Base-by-base conservation (phyloP, 148 eudicot genomes). In the Cornus controversa region DNA sequence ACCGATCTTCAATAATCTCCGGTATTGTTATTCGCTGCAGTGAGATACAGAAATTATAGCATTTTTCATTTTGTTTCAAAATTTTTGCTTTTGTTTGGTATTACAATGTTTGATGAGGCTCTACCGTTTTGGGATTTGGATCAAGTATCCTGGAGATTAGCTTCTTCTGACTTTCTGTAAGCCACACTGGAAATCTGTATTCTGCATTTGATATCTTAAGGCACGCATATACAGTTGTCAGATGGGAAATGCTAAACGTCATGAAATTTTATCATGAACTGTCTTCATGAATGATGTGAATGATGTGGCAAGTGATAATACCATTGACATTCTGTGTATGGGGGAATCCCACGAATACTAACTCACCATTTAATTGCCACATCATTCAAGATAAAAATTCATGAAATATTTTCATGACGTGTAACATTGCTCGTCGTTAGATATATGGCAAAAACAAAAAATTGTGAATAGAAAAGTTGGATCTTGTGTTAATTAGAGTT, bases 11-110 rank as follows among this genome's bases (percentile, higher is more conserved):
- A 8, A 76, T 78, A n/a, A 83, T 76, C 40, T 86, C 86, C 37
- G 78, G 73, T 24, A 81, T 53, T 64, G 89, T 80, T 40, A 83
- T 81, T 81, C 89, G 78, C 86, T 86, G 84, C 78, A 73, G 36
- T 66, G 67, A 75, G 20, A 75, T 54, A 13, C 18, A 54, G 63
- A 28, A 50, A 37, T 23, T 20, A 71, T 40, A 25, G 2, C 10
- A 28, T 36, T 74, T 18, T 31, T 80, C 26, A 57, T 71, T 57
- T 27, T 58, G 7, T 25, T 74, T 28, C 26, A 20, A 10, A 11
- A 14, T n/a, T 45, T 27, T 67, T n/a, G 2, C 9, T 13, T 28
- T 72, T 5, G 14, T 10, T 22, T 66, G 14, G 22, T 67, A 9
- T 53, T 28, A 63, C 10, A 63, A 25, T 25, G 10, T 57, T 66